Evolutionary conservation across 2,329 filamentous ascomycete genomes (phyloP).

Genomic region (Xylariaceae sp.): DNA sequence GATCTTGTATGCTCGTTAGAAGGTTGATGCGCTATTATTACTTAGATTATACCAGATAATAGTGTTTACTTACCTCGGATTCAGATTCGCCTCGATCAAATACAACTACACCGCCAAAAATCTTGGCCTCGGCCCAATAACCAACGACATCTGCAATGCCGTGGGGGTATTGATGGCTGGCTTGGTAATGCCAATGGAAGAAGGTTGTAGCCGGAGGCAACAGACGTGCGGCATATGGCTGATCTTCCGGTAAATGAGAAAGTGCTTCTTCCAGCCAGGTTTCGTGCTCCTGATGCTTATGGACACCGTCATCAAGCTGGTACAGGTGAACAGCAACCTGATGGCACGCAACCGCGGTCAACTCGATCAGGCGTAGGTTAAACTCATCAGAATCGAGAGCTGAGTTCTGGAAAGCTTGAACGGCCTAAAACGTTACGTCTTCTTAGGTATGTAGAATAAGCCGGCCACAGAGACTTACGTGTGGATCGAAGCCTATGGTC

Average conservation of each 20-base stretch:
- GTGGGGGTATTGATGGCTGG: constrained; percentile 35
- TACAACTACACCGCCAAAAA: constrained; percentile 34
- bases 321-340: constrained; percentile 34
- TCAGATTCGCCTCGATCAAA: constrained; percentile 28
- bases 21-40: neutral
- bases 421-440: constrained; percentile 18
- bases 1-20: constrained; percentile 4
- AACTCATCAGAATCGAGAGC: constrained; percentile 31
- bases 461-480: constrained; percentile 19
- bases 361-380: constrained; percentile 36
- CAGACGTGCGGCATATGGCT: constrained; percentile 12
- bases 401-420: constrained; percentile 30
- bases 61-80: constrained; percentile 1
- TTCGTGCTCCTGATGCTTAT: constrained; percentile 29
- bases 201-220: constrained; percentile 32
- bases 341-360: constrained; percentile 35
- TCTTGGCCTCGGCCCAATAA: constrained; percentile 35
- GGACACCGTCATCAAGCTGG: constrained; percentile 21
- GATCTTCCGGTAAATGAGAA: neutral
- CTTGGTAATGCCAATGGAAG: constrained; percentile 29
- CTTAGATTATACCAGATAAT: neutral
- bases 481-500: constrained; percentile 12
- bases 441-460: neutral
- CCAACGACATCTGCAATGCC: constrained; percentile 34
- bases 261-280: constrained; percentile 23